Evolutionary conservation across 345 rosid species (phyloP).

Genomic region (Brassica cretica): DNA sequence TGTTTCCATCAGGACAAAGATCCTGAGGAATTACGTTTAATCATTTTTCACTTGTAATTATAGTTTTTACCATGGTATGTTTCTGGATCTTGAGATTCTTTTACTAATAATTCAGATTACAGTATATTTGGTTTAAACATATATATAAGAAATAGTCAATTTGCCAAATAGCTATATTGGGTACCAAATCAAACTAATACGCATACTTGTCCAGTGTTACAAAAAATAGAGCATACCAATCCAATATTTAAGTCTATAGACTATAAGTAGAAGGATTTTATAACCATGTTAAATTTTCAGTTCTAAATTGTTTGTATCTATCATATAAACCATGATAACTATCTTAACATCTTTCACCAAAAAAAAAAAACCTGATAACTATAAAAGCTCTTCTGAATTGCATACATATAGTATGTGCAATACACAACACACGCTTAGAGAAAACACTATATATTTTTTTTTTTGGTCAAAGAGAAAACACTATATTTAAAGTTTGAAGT

Average conservation of each 20-base stretch:
- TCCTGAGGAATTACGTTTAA: slow-evolving; percentile 31
- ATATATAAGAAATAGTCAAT: background rate
- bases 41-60: background rate
- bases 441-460: background rate
- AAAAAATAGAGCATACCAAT: background rate
- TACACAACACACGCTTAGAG: background rate
- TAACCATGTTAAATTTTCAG: background rate
- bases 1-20: slow-evolving; percentile 47
- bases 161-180: background rate
- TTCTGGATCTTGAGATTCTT: slow-evolving; percentile 11
- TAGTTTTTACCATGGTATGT: background rate
- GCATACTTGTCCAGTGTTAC: background rate
- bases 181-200: background rate
- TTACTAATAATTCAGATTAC: background rate
- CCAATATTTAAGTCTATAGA: background rate
- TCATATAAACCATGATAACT: background rate
- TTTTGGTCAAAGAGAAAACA: background rate
- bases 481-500: background rate
- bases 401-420: background rate
- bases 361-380: background rate
- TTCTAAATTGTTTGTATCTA: background rate
- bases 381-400: background rate
- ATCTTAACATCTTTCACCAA: background rate
- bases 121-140: background rate
- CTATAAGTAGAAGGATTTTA: background rate